phyloP scores from a whole-genome alignment of 1,139 yeast species.

The Saccharomycopsis phalli region DNA sequence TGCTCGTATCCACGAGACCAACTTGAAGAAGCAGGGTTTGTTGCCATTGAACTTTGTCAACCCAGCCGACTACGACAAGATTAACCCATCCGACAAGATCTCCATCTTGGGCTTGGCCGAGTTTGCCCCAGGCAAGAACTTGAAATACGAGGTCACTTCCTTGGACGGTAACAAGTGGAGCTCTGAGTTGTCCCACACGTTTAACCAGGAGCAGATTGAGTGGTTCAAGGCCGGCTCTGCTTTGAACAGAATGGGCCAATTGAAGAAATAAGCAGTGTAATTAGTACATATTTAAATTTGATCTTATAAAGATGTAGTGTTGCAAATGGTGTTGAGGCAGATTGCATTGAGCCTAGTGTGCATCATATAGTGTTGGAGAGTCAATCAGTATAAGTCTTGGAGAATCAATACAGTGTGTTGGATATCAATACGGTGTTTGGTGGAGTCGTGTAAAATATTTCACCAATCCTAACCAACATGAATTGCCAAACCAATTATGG shows the following conservation, averaged over 20 bases:
- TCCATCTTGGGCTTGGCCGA: slow-evolving; percentile 79
- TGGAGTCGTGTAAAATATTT: too few species aligned
- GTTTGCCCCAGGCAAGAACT: slow-evolving; percentile 88
- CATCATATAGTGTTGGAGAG: too few species aligned
- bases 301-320: neutral
- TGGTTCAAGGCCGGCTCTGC: slow-evolving; percentile 99
- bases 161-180: slow-evolving; percentile 78
- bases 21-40: slow-evolving; percentile 95
- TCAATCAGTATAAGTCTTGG: too few species aligned
- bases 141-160: slow-evolving; percentile 85
- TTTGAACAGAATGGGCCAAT: slow-evolving; percentile 73
- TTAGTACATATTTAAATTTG: too few species aligned
- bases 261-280: neutral
- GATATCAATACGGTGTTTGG: too few species aligned
- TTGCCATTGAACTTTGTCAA: slow-evolving; percentile 91
- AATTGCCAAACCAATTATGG: too few species aligned
- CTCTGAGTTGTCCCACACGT: slow-evolving; percentile 87
- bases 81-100: slow-evolving; percentile 82
- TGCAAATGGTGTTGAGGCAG: neutral
- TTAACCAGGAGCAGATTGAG: slow-evolving; percentile 91
- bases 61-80: slow-evolving; percentile 88
- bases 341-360: too few species aligned
- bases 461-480: too few species aligned
- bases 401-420: too few species aligned
- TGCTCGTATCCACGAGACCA: slow-evolving; percentile 94